Conservation (phyloP, 148 eudicot species). For the Nyssa sinensis region DNA sequence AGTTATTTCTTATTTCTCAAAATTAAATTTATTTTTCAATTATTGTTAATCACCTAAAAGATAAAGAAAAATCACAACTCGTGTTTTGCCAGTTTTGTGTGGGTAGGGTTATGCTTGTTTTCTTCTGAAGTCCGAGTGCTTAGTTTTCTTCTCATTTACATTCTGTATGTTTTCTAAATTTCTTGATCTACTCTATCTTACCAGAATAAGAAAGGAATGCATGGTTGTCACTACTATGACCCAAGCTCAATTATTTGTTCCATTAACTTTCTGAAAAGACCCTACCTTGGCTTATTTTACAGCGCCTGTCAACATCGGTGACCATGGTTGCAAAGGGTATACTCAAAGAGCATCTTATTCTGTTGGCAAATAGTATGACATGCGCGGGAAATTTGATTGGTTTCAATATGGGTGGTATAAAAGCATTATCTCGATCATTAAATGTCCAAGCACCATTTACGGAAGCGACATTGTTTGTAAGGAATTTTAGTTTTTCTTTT, state of each 20-base stretch:
- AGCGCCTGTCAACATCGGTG: slow-evolving; percentile 95
- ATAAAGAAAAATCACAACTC: too few species aligned
- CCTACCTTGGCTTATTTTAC: slow-evolving; percentile 23
- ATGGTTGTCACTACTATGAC: background rate
- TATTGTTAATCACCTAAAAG: too few species aligned
- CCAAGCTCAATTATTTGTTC: background rate
- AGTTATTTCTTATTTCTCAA: too few species aligned
- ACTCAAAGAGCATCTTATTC: slow-evolving; percentile 85
- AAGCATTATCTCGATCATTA: slow-evolving; percentile 64
- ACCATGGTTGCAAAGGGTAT: slow-evolving; percentile 89
- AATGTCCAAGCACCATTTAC: slow-evolving; percentile 85
- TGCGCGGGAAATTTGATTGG: slow-evolving; percentile 83
- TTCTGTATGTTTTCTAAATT: background rate
- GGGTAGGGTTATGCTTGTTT: background rate
- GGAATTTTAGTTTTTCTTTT: slow-evolving; percentile 18
- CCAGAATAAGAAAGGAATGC: background rate
- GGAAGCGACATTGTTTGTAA: slow-evolving; percentile 91
- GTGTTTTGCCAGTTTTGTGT: too few species aligned
- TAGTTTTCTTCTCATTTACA: background rate
- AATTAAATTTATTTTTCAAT: too few species aligned
- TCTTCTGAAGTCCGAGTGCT: background rate
- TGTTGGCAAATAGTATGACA: slow-evolving; percentile 95
- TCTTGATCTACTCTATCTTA: background rate
- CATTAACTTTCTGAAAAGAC: background rate
- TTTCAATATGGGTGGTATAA: slow-evolving; percentile 78